phyloP scores from a whole-genome alignment of 768 basidiomycete species.

The Termitomyces sp. region DNA sequence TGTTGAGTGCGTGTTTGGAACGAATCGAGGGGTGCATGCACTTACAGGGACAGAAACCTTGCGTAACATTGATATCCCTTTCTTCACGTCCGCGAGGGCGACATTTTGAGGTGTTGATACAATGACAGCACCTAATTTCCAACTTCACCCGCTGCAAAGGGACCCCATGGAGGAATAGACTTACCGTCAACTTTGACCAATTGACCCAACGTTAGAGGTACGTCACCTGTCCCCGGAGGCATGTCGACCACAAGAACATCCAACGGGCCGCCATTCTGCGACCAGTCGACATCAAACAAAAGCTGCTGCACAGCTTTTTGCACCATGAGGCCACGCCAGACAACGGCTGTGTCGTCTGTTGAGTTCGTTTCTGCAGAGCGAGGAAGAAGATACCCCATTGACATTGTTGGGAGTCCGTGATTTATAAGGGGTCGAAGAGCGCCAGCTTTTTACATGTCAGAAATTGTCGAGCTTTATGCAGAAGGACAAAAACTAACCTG shows the following conservation, averaged over 20 bases:
- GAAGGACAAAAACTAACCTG: constrained; percentile 36
- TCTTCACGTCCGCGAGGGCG: constrained; percentile 84
- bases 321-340: constrained; percentile 98
- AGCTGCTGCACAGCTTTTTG: constrained; percentile 97
- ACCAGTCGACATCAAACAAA: constrained; percentile 95
- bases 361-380: constrained; percentile 37
- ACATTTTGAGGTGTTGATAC: constrained; percentile 96
- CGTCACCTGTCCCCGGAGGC: constrained; percentile 97
- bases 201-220: constrained; percentile 87
- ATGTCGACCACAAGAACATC: constrained; percentile 92
- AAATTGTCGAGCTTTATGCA: no score
- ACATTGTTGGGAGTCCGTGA: constrained; percentile 92
- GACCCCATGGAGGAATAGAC: constrained; percentile 17
- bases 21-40: constrained; percentile 2
- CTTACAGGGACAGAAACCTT: constrained; percentile 85
- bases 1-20: neutral
- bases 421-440: constrained; percentile 79
- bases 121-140: constrained; percentile 72
- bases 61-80: constrained; percentile 88
- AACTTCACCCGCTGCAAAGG: neutral
- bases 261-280: constrained; percentile 40
- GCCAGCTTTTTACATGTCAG: constrained; percentile 41
- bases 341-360: constrained; percentile 70
- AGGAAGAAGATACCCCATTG: constrained; percentile 92
- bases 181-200: constrained; percentile 78